A percentile compares a stretch with the other conserved stretches of the same genome.
Conservation (phyloP, 345 rosid species). For the Eucalyptus curtisii region DNA sequence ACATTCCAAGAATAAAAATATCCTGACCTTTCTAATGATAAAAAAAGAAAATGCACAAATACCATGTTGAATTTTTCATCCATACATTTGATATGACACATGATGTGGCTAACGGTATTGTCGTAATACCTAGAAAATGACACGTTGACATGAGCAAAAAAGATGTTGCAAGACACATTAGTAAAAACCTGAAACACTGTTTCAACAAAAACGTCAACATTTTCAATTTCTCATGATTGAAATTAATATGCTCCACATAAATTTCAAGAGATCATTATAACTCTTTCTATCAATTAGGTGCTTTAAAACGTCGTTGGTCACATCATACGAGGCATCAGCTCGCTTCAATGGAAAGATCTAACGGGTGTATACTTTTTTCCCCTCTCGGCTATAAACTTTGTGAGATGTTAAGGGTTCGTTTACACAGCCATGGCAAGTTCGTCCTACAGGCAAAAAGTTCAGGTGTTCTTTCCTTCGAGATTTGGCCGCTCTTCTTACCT, state of each 20-base stretch:
- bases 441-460: neutral
- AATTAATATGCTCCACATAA: neutral
- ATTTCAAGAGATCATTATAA: neutral
- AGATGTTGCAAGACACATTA: neutral
- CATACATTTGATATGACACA: neutral
- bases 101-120: rapidly evolving
- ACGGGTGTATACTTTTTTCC: neutral
- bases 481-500: neutral
- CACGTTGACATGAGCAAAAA: neutral
- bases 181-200: neutral
- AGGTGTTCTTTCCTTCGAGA: neutral
- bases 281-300: neutral
- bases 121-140: neutral
- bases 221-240: neutral
- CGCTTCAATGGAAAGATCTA: neutral
- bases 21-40: neutral
- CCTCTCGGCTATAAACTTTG: neutral
- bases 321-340: neutral
- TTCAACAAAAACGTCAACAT: neutral
- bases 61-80: neutral
- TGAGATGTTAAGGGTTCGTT: neutral
- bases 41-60: neutral
- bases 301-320: neutral
- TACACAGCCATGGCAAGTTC: neutral
- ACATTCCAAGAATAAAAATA: neutral